A percentile compares a stretch with the other conserved stretches of the same genome.
Conservation (phyloP, 2,329 filamentous ascomycete species). For the Coleophoma crateriformis region DNA sequence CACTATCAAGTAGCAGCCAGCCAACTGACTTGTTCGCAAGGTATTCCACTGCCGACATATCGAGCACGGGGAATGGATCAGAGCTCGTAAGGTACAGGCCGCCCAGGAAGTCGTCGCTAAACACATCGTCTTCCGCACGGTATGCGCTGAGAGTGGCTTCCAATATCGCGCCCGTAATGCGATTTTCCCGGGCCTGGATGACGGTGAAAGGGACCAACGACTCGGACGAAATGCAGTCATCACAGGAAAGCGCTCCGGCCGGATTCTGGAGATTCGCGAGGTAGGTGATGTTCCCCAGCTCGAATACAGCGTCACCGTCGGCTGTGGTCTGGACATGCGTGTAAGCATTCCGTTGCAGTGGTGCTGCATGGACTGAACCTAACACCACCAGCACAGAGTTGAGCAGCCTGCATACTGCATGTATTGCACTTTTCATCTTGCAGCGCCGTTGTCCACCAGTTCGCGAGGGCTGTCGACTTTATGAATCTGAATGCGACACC, state of each 20-base stretch:
- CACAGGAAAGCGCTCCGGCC: slow-evolving; percentile 26
- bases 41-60: not conserved
- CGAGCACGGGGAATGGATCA: slow-evolving; percentile 14
- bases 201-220: not conserved
- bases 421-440: too few species aligned
- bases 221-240: slow-evolving; percentile 10
- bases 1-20: not conserved
- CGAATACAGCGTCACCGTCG: slow-evolving; percentile 27
- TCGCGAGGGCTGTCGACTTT: too few species aligned
- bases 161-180: slow-evolving; percentile 23
- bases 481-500: too few species aligned
- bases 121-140: slow-evolving; percentile 29
- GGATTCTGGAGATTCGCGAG: slow-evolving; percentile 29
- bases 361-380: not conserved
- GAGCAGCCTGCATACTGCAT: too few species aligned
- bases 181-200: slow-evolving; percentile 2
- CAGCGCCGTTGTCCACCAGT: too few species aligned
- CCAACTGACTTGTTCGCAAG: not conserved
- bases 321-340: slow-evolving; percentile 9
- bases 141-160: slow-evolving; percentile 25
- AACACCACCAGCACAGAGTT: too few species aligned
- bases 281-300: slow-evolving; percentile 30
- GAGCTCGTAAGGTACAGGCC: slow-evolving; percentile 26
- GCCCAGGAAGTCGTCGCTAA: slow-evolving; percentile 28
- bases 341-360: not conserved